Percentiles rank a stretch among this genome's conserved stretches.
phyloP scores from a whole-genome alignment of 176 grass and related monocot genomes.

The Tillandsia leiboldiana region DNA sequence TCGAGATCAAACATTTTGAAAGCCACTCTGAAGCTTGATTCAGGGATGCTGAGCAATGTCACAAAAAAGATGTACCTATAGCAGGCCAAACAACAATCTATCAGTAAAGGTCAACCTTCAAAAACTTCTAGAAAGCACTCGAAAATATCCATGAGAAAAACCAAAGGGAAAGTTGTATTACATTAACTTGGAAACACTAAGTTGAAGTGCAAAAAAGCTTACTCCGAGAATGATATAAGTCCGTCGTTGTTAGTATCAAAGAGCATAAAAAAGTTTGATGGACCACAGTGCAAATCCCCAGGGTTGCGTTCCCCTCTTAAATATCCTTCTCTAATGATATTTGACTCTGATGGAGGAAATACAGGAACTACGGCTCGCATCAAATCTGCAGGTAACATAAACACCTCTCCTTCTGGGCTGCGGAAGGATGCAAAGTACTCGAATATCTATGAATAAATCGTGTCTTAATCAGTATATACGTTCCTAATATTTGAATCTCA shows the following conservation, averaged over 20 bases:
- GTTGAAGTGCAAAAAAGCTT: constrained; percentile 29
- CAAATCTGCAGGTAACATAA: constrained; percentile 75
- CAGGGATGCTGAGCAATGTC: constrained; percentile 83
- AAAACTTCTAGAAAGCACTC: too few relatives aligned
- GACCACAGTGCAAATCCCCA: constrained; percentile 65
- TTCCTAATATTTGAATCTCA: neutral
- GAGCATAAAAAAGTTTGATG: constrained; percentile 66
- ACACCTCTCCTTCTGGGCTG: constrained; percentile 51
- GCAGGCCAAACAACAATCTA: constrained; percentile 16
- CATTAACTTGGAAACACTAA: neutral
- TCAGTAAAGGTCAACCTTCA: neutral
- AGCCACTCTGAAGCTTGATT: constrained; percentile 62
- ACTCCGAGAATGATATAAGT: constrained; percentile 95
- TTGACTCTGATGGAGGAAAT: constrained; percentile 88
- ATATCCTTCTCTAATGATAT: constrained; percentile 50
- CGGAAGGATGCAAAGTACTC: constrained; percentile 76
- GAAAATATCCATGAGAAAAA: too few relatives aligned
- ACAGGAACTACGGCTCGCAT: constrained; percentile 83
- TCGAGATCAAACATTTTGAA: constrained; percentile 99
- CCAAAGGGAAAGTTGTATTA: too few relatives aligned
- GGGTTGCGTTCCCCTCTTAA: constrained; percentile 65
- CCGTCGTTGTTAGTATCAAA: constrained; percentile 91
- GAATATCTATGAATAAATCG: constrained; percentile 44
- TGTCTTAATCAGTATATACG: too few relatives aligned
- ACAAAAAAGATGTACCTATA: constrained; percentile 93